A percentile compares a stretch with the other conserved stretches of the same genome.
Conservation (phyloP, 768 basidiomycete species). For the Boletus reticulatus region DNA sequence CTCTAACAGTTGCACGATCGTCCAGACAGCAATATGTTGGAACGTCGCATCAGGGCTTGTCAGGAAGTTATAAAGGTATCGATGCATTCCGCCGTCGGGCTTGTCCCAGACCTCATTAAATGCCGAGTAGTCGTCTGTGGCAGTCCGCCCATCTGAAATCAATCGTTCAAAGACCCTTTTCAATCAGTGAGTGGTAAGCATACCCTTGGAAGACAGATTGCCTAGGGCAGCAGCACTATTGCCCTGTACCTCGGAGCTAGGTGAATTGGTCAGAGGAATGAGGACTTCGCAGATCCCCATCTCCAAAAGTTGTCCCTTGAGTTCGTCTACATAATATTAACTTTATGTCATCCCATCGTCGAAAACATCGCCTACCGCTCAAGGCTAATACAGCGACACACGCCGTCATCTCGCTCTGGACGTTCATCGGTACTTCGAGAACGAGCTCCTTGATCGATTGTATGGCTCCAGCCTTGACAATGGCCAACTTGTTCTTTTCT, state of each 20-base stretch:
- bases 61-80: conserved; percentile 91
- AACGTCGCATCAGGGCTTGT: conserved; percentile 94
- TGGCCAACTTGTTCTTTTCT: conserved; percentile 97
- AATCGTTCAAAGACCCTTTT: background rate
- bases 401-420: conserved; percentile 99
- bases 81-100: conserved; percentile 96
- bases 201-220: conserved; percentile 95
- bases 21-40: conserved; percentile 99
- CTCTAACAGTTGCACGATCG: conserved; percentile 94
- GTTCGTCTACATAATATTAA: conserved; percentile 65
- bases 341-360: background rate
- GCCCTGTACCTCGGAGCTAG: conserved; percentile 96
- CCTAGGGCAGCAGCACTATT: conserved; percentile 98
- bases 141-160: conserved; percentile 65
- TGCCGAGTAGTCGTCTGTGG: conserved; percentile 88
- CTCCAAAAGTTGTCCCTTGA: conserved; percentile 94
- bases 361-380: conserved; percentile 63
- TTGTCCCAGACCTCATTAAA: conserved; percentile 99
- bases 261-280: conserved; percentile 94
- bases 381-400: conserved; percentile 95
- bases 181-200: conserved; percentile 7
- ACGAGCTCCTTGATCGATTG: conserved; percentile 97
- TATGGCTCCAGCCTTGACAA: conserved; percentile 96
- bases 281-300: conserved; percentile 98
- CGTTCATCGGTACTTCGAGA: conserved; percentile 90